Base-by-base conservation (phyloP, 257 asterid genomes). In the Gentiana dahurica region DNA sequence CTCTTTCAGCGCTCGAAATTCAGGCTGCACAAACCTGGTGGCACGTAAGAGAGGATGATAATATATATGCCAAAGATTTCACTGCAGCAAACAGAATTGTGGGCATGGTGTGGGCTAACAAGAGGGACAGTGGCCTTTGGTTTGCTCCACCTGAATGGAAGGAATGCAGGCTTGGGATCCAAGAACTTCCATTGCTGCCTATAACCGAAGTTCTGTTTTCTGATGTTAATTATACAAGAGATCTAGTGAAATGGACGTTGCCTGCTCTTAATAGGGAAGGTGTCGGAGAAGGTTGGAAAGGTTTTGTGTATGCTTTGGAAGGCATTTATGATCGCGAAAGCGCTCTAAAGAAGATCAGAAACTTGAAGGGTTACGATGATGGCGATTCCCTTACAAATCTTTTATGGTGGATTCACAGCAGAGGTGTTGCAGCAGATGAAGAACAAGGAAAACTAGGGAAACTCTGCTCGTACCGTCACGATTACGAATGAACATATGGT, bases 231-330 rank as follows among this genome's bases (percentile, higher is more conserved):
- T 91, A 74, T 59, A 86, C 69, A 52, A 85, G 63, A 64, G 66
- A 81, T 74, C 81, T 91, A 2, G 96, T 91, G 69, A 45, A 38
- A 4, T 91, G 98, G 98, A 73, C 92, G 8, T 48, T 55, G 73
- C 94, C 98, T 2, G 94, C 94, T 0, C 60, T 87, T 72, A 75
- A 41, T 1, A 76, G 96, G 77, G 89, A 77, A 59, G 98, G 96
- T 6, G 96, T 85, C 9, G 96, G 85, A 24, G 98, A 91, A 69
- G 96, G 96, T 44, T 91, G 98, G 98, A 87, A 85, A 67, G 98
- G 96, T 3, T 91, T 85, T 55, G 60, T 78, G 66, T 85, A 79
- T 64, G 91, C 94, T 0, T 65, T 91, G 78, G 83, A 83, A 68
- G 98, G 86, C 53, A 61, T 81, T 56, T 91, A 85, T 36, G 96